Percentiles rank a stretch among this genome's conserved stretches.
Evolutionary conservation across 23 red algal species (phyloP).

Genomic region (Agarophyton chilense): DNA sequence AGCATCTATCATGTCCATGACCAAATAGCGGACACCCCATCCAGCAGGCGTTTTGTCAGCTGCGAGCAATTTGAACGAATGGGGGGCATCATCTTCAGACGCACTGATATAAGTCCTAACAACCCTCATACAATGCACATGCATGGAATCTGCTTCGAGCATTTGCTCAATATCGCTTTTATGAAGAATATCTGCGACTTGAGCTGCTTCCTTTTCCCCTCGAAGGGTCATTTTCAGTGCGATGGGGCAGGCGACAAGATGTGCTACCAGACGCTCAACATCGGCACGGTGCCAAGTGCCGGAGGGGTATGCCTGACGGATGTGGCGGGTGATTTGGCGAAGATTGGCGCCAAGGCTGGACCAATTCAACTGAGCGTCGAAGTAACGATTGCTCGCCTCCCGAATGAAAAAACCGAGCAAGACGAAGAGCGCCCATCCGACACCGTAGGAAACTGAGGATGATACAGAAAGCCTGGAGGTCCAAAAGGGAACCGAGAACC

Average conservation of each 20-base stretch:
- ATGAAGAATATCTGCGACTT: not conserved
- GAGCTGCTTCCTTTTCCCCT: not conserved
- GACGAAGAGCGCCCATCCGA: constrained; percentile 52
- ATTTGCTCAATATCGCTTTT: not conserved
- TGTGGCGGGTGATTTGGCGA: not conserved
- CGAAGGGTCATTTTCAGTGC: constrained; percentile 5
- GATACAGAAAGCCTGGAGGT: not conserved
- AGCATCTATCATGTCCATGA: not conserved
- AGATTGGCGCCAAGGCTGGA: not conserved
- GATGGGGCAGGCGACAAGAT: constrained; percentile 8
- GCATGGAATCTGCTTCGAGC: not conserved
- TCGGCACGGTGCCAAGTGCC: constrained; percentile 33
- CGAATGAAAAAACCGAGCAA: constrained; percentile 43
- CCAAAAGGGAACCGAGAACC: constrained; percentile 29
- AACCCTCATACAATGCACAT: constrained; percentile 13
- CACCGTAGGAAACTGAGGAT: not conserved
- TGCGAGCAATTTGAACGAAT: not conserved
- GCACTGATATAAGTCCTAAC: constrained; percentile 11
- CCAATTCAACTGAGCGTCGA: constrained; percentile 1
- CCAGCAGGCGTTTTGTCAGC: constrained; percentile 6
- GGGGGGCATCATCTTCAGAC: not conserved
- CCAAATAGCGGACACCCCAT: not conserved
- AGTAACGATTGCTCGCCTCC: constrained; percentile 12
- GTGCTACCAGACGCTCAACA: constrained; percentile 8
- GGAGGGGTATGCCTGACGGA: not conserved